phyloP scores from a whole-genome alignment of 305 asterid species.

The Ilex paraguariensis region DNA sequence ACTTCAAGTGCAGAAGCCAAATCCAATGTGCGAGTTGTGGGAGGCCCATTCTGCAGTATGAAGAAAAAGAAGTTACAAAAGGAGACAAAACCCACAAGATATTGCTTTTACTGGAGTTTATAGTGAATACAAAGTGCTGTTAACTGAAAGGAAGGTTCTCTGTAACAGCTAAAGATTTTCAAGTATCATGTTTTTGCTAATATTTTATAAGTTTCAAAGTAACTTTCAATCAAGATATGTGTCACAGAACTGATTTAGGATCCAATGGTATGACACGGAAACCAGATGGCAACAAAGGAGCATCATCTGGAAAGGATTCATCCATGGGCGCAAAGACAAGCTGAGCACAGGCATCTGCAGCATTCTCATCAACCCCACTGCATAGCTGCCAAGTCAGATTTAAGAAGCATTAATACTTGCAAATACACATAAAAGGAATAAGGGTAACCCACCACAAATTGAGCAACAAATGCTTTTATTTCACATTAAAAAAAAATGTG shows the following conservation, averaged over 20 bases:
- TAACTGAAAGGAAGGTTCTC: background rate
- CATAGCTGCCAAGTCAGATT: background rate
- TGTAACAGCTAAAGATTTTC: background rate
- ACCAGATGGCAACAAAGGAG: conserved; percentile 4
- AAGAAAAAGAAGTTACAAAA: background rate
- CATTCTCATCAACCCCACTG: conserved; percentile 4
- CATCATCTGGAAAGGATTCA: conserved; percentile 6
- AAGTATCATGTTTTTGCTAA: background rate
- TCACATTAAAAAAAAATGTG: background rate
- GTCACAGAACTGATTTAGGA: background rate
- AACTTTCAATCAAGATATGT: background rate
- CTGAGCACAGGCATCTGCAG: conserved; percentile 1
- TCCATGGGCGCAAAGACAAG: background rate
- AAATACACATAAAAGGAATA: too few species aligned
- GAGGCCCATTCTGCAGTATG: background rate
- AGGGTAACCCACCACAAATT: too few species aligned
- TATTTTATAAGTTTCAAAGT: background rate
- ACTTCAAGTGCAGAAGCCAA: conserved; percentile 1
- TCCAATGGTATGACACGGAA: conserved; percentile 7
- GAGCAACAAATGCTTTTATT: too few species aligned
- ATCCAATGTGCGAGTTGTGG: conserved; percentile 3
- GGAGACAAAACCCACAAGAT: background rate
- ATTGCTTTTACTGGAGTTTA: too few species aligned
- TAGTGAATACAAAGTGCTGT: background rate
- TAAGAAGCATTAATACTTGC: too few species aligned